Percentiles rank a stretch among this genome's conserved stretches.
phyloP scores from a whole-genome alignment of 306 rosid species.

The Albizia julibrissin region DNA sequence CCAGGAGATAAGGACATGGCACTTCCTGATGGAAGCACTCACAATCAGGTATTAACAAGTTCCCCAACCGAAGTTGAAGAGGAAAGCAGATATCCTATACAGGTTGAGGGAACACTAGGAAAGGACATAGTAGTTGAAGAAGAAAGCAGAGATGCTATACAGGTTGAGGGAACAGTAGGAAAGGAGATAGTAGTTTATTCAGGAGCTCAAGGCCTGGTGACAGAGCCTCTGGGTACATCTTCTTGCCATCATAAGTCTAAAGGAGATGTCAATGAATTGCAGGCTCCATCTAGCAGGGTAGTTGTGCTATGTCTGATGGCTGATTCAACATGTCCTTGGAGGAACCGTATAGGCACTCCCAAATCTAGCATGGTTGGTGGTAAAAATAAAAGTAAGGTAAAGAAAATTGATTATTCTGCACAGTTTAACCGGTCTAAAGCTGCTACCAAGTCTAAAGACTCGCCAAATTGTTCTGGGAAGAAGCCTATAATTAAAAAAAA shows the following conservation, averaged over 20 bases:
- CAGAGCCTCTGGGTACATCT: slow-evolving; percentile 31
- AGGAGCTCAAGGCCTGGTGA: slow-evolving; percentile 29
- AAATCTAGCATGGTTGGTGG: slow-evolving; percentile 35
- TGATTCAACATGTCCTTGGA: slow-evolving; percentile 61
- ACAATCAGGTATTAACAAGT: slow-evolving; percentile 35
- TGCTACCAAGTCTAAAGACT: slow-evolving; percentile 47
- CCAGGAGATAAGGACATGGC: slow-evolving; percentile 14
- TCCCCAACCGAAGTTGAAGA: slow-evolving; percentile 31
- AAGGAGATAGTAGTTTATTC: slow-evolving; percentile 46
- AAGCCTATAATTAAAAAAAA: slow-evolving; percentile 45
- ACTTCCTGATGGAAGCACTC: slow-evolving; percentile 40
- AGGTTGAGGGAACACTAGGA: slow-evolving; percentile 41
- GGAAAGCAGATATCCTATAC: slow-evolving; percentile 21
- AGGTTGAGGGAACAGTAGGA: slow-evolving; percentile 38
- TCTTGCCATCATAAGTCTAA: slow-evolving; percentile 14
- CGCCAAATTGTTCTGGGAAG: slow-evolving; percentile 21
- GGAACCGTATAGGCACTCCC: slow-evolving; percentile 39
- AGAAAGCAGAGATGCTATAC: slow-evolving; percentile 22
- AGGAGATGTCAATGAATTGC: slow-evolving; percentile 26
- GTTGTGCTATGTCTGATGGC: slow-evolving; percentile 65
- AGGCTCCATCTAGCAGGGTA: slow-evolving; percentile 38
- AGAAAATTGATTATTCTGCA: slow-evolving; percentile 35
- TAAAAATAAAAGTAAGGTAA: slow-evolving; percentile 46
- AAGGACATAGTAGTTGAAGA: slow-evolving; percentile 40
- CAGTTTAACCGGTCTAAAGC: slow-evolving; percentile 36